Evolutionary conservation across 176 grass and related monocot genomes (phyloP).

Genomic region (Musa schizocarpa): DNA sequence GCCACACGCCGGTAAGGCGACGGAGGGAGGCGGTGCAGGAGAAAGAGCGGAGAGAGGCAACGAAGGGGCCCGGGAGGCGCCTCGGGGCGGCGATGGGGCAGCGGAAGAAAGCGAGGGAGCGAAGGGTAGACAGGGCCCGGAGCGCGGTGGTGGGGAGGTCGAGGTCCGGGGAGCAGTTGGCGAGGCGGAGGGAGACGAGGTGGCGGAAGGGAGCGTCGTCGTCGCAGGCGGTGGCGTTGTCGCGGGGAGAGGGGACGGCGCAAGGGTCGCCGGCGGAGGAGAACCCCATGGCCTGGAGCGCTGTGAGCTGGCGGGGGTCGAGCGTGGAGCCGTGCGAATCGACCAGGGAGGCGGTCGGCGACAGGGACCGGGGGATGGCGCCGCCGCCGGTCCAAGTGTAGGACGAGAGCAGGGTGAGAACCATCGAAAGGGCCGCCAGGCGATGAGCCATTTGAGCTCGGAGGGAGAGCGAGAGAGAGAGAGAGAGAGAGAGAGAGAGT

Average conservation of each 20-base stretch:
- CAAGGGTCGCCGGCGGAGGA: conserved; percentile 34
- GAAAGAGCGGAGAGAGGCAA: conserved; percentile 44
- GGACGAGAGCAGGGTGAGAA: not conserved
- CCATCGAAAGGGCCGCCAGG: not conserved
- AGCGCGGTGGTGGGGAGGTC: conserved; percentile 55
- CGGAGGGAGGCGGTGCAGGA: conserved; percentile 56
- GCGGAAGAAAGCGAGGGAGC: conserved; percentile 38
- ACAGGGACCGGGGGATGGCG: not conserved
- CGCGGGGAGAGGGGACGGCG: not conserved
- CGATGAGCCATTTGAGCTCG: not conserved
- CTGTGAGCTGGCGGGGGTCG: conserved; percentile 63
- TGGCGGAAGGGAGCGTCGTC: conserved; percentile 50
- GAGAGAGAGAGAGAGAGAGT: not conserved
- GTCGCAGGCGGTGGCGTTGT: conserved; percentile 59
- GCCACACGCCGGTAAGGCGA: conserved; percentile 54
- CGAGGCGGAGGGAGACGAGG: conserved; percentile 53
- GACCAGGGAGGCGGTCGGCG: no score
- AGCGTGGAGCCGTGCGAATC: conserved; percentile 15
- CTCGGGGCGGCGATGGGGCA: conserved; percentile 51
- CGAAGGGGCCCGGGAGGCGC: conserved; percentile 37
- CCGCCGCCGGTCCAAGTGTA: not conserved
- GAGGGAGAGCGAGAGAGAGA: not conserved
- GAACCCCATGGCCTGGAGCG: conserved; percentile 70
- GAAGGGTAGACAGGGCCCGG: conserved; percentile 45
- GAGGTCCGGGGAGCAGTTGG: conserved; percentile 66